Evolutionary conservation across 345 rosid genomes (phyloP).

Genomic region (Gossypium herbaceum): DNA sequence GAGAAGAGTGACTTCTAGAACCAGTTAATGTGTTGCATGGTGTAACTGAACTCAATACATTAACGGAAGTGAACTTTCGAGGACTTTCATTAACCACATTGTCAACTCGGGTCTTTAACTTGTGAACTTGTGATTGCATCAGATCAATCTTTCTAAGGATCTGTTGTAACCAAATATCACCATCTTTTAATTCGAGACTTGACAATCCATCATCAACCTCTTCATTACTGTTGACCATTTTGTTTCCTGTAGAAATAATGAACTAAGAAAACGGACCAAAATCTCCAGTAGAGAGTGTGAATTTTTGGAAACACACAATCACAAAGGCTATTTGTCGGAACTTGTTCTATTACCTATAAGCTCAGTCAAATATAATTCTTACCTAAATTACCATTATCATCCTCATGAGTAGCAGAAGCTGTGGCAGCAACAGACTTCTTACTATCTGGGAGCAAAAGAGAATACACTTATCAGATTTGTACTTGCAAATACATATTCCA

Average conservation of each 20-base stretch:
- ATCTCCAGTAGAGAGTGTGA: constrained; percentile 12
- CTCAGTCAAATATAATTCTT: constrained; percentile 8
- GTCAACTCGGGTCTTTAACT: constrained; percentile 54
- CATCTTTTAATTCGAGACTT: constrained; percentile 39
- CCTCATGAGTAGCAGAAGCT: constrained; percentile 34
- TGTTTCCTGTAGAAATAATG: constrained; percentile 36
- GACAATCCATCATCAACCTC: constrained; percentile 40
- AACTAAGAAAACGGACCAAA: background rate
- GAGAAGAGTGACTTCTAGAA: constrained; percentile 37
- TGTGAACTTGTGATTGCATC: constrained; percentile 43
- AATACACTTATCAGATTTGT: constrained; percentile 14
- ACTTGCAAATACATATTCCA: constrained; percentile 2
- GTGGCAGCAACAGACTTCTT: constrained; percentile 44
- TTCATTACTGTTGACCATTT: constrained; percentile 29
- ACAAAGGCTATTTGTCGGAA: constrained; percentile 1
- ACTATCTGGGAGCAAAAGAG: constrained; percentile 41
- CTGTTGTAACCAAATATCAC: constrained; percentile 37
- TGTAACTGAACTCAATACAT: constrained; percentile 39
- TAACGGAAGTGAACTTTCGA: constrained; percentile 47
- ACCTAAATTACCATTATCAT: constrained; percentile 48
- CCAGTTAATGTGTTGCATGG: constrained; percentile 21
- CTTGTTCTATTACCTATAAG: background rate
- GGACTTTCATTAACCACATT: constrained; percentile 62
- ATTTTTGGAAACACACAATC: background rate
- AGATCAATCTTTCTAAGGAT: constrained; percentile 62